These are phyloP conservation scores for Drechmeria coniospora DNA, from an alignment of 2,329 filamentous ascomycete species.

Conservation along the genomic window DNA sequence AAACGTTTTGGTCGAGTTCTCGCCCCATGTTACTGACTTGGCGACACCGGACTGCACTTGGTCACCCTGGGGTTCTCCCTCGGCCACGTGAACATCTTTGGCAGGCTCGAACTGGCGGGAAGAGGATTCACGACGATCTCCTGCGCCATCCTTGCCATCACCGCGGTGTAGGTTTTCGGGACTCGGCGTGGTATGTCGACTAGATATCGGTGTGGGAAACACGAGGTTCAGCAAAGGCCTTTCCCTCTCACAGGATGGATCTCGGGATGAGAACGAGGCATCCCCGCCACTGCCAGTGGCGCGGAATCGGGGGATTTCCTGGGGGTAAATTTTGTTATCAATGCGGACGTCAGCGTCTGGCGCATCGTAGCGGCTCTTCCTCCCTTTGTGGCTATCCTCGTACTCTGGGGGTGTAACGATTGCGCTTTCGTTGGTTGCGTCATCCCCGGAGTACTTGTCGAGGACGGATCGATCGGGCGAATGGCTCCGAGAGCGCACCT, in stretches of 20 bases:
- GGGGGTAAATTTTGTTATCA: constrained; percentile 41
- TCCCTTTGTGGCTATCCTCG: constrained; percentile 20
- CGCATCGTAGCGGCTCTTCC: constrained; percentile 36
- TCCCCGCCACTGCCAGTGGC: constrained; percentile 11
- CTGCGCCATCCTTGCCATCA: no score
- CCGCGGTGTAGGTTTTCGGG: constrained; percentile 1
- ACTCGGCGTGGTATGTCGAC: constrained; percentile 27
- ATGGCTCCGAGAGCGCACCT: constrained; percentile 35
- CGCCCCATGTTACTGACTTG: constrained; percentile 49
- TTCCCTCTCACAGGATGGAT: constrained; percentile 38
- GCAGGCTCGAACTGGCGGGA: constrained; percentile 9
- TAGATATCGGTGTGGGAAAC: constrained; percentile 37
- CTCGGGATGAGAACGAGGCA: constrained; percentile 27
- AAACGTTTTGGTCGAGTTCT: constrained; percentile 49
- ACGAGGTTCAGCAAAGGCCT: constrained; percentile 46
- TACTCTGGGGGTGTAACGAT: constrained; percentile 42
- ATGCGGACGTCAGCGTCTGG: constrained; percentile 50
- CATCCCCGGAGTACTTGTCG: constrained; percentile 35
- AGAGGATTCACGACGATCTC: constrained; percentile 1
- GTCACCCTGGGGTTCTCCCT: constrained; percentile 26
- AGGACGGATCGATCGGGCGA: constrained; percentile 39
- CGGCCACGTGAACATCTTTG: constrained; percentile 22
- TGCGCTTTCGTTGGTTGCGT: constrained; percentile 19
- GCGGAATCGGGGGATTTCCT: constrained; percentile 27
- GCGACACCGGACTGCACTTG: constrained; percentile 25